phyloP scores from a whole-genome alignment of 1,284 basidiomycete species.

The Sanghuangporus sanghuang region DNA sequence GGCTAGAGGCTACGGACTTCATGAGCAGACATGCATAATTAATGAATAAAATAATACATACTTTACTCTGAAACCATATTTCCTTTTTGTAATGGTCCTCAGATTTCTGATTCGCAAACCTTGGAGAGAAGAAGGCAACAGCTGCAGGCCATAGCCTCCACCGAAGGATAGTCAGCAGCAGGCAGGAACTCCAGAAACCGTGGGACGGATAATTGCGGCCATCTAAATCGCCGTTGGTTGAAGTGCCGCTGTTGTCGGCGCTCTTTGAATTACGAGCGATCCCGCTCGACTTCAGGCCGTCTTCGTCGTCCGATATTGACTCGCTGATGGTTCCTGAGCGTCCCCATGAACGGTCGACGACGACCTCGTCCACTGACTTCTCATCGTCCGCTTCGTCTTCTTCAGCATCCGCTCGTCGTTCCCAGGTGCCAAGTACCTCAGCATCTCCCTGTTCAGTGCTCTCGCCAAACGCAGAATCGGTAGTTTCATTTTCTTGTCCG shows the following conservation, averaged over 20 bases:
- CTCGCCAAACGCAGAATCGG: constrained; percentile 4
- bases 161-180: constrained; percentile 30
- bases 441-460: constrained; percentile 7
- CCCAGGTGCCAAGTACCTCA: not conserved
- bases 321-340: constrained; percentile 42
- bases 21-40: not conserved
- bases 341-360: constrained; percentile 66
- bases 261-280: constrained; percentile 29
- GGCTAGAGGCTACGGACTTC: constrained; percentile 40
- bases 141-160: constrained; percentile 38
- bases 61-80: constrained; percentile 48
- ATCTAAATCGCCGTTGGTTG: constrained; percentile 31
- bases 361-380: constrained; percentile 53
- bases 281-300: constrained; percentile 34
- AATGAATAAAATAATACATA: constrained; percentile 17
- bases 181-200: constrained; percentile 28
- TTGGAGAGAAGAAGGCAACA: constrained; percentile 47
- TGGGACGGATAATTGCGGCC: constrained; percentile 25
- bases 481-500: constrained; percentile 3
- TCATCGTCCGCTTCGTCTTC: constrained; percentile 31
- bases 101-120: constrained; percentile 52
- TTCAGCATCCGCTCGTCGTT: constrained; percentile 22
- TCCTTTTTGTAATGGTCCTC: constrained; percentile 54
- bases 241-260: constrained; percentile 21
- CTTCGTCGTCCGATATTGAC: constrained; percentile 45